Base-by-base conservation (phyloP, 2,329 filamentous ascomycete species). In the Alternaria brassicicola region DNA sequence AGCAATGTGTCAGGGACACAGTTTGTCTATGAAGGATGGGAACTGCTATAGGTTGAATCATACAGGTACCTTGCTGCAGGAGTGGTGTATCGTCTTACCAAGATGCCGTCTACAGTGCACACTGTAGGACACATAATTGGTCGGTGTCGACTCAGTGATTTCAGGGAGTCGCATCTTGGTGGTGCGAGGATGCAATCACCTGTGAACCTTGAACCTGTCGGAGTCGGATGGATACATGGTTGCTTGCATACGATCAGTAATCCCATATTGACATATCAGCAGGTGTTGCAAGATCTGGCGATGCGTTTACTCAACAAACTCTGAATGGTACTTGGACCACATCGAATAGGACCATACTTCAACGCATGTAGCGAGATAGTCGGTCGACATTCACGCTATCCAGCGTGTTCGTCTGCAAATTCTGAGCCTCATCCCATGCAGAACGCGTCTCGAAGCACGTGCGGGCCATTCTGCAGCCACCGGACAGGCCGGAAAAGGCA, bases 361-460 rank as follows among this genome's bases (percentile, higher is more conserved):
- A 30, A 17, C 26, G n/a, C 42, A 6, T 31, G 42, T 19, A 30
- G 10, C 2, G 26, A 15, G 13, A 31, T 3, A 19, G n/a, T 46
- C 42, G 28, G 42, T 46, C 42, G 26, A 26, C 42, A 30, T 31
- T 17, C n/a, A 28, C 17, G 17, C 26, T 46, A 46, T 26, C 7
- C 10, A 9, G 17, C 19, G 26, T 6, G 7, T 46, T 25, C 6
- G 9, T 46, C 6, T 46, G 42, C 42, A 46, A 46, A 35, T 41
- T 46, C 41, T 52, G 33, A 47, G 49, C 41, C 28, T 45, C 33
- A 52, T 52, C 13, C 12, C 23, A 12, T 15, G 12, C 47, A 56
- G 36, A 25, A 30, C 10, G 30, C 31, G 26, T 38, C 19, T 50
- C 25, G n/a, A 45, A 33, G 42, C 43, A 49, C 35, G 51, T 12